Evolutionary conservation across 805 yeast species (phyloP).

Genomic region (Metschnikowia koreensis): DNA sequence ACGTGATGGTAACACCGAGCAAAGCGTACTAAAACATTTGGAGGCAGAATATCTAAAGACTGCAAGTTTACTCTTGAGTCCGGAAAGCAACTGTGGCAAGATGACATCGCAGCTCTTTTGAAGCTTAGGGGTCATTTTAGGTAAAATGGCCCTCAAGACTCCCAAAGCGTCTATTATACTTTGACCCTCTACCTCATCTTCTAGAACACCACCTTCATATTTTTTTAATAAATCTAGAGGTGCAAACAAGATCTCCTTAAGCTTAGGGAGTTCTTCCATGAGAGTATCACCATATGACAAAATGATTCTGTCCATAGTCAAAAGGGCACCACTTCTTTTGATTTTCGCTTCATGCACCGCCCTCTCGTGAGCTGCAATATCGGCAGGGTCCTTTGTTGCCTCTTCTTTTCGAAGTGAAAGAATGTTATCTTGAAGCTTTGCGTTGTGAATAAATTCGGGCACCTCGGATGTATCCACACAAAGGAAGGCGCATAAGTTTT

Average conservation of each 20-base stretch:
- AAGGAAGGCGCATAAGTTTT: conserved; percentile 85
- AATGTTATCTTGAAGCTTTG: conserved; percentile 50
- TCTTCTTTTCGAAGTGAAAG: conserved; percentile 81
- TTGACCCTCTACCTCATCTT: conserved; percentile 62
- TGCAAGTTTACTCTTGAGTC: conserved; percentile 65
- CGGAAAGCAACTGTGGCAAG: conserved; percentile 46
- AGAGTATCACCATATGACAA: conserved; percentile 50
- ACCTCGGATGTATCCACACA: conserved; percentile 96
- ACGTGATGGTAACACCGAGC: conserved; percentile 62
- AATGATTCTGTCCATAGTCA: conserved; percentile 63
- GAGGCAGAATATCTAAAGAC: conserved; percentile 90
- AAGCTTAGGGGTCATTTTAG: conserved; percentile 51
- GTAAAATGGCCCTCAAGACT: conserved; percentile 69
- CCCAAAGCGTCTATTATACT: conserved; percentile 84
- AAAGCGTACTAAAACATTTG: conserved; percentile 78
- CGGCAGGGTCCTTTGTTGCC: conserved; percentile 58
- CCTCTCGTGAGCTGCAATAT: conserved; percentile 56
- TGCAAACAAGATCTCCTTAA: conserved; percentile 62
- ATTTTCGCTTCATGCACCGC: conserved; percentile 72
- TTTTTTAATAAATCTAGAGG: conserved; percentile 49
- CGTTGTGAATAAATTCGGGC: conserved; percentile 80
- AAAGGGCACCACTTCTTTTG: conserved; percentile 81
- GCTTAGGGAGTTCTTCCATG: conserved; percentile 63
- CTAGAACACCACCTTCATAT: conserved; percentile 24
- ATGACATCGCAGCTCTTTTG: conserved; percentile 47